Evolutionary conservation across 495 filamentous ascomycete genomes (phyloP).

Genomic region (Xeromyces bisporus): DNA sequence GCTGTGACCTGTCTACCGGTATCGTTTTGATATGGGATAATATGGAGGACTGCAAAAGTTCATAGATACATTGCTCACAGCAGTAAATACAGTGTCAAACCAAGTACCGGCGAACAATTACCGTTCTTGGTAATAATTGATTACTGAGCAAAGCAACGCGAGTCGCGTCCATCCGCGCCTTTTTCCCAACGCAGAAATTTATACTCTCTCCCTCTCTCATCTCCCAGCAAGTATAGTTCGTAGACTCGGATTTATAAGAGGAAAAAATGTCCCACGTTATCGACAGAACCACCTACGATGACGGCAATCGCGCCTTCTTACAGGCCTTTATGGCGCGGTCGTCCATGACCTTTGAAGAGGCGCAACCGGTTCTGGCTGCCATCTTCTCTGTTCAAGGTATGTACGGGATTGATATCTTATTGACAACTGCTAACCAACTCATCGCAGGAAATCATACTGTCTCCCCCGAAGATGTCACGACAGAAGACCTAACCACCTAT

Average conservation of each 20-base stretch:
- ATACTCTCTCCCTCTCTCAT: neutral
- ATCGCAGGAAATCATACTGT: conserved; percentile 23
- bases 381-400: conserved; percentile 46
- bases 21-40: too few relatives aligned
- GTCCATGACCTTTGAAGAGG: conserved; percentile 56
- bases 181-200: neutral
- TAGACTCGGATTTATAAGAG: too few relatives aligned
- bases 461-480: conserved; percentile 41
- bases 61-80: too few relatives aligned
- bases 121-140: too few relatives aligned
- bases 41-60: too few relatives aligned
- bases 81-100: too few relatives aligned
- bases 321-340: conserved; percentile 75
- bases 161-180: neutral
- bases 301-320: conserved; percentile 79
- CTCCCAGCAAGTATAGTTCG: too few relatives aligned
- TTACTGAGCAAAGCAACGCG: conserved; percentile 2
- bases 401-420: conserved; percentile 1
- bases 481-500: conserved; percentile 49
- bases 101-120: too few relatives aligned
- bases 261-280: conserved; percentile 3
- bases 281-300: conserved; percentile 27
- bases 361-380: conserved; percentile 53
- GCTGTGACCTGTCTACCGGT: too few relatives aligned
- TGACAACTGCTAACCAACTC: neutral